Evolutionary conservation across 208 protist species (phyloP), one percentile per base, ranked within the genome.

Genomic region (Crithidia bombi): DNA sequence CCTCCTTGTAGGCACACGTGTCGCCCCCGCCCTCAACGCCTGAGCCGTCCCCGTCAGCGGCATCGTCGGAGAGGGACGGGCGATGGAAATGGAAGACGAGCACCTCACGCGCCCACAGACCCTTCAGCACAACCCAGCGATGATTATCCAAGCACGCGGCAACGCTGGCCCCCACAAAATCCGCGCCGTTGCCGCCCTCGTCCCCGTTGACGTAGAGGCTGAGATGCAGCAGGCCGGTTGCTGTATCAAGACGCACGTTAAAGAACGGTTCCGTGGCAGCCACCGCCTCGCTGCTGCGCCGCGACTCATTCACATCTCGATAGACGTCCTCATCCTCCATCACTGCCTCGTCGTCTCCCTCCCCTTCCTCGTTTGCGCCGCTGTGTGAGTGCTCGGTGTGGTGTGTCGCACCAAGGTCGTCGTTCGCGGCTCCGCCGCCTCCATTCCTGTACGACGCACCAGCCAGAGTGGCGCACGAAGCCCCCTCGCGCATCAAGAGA

Each of bases 81-180:
- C 51, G 47, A 33, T 50, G 59, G 1, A 77, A 80, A 3, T 69
- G 63, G 51, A 88, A 85, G 33, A 85, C 68, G 2, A 88, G 12
- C 5, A 82, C 54, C 35, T 82, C 52, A 12, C 50, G 61, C 21
- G 49, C 23, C 82, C 73, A 83, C 50, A 75, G 57, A 5, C 82
- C 82, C 12, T 73, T 70, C 32, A 82, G 59, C 3, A 88, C 39
- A 4, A 82, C 43, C 82, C 79, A 85, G 56, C 82, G 82, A 36
- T 71, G 71, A 52, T 84, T 81, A 62, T 85, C 82, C 17, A 85
- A 15, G 69, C 82, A 88, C 0, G 65, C 78, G 4, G 82, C 82
- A 4, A 71, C 52, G 43, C 65, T 72, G 35, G 46, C 55, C 38
- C 61, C 61, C 5, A 82, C 49, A 50, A 76, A 88, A 30, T 61